Evolutionary conservation across 805 yeast genomes (phyloP), one percentile per base, ranked within the genome.

Genomic region (Candida verbasci): DNA sequence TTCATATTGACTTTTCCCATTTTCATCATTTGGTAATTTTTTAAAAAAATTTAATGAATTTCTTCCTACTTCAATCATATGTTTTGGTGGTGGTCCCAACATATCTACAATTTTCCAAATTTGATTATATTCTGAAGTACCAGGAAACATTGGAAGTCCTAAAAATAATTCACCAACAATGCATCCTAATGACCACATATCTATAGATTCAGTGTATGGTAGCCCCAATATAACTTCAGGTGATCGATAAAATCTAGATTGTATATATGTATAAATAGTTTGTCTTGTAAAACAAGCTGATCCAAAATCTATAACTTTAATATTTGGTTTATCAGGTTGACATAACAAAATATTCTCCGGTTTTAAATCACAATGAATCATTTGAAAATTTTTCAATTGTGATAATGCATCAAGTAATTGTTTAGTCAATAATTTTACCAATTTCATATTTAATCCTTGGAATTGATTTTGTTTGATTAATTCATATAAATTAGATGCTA

Each of bases 21-120:
- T 48, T 1, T 52, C 44, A 6, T 47, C 47, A 17, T 38, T 34
- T 26, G 46, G 42, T 2, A 48, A 26, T 44, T 74, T 75, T 39
- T 74, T 74, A 60, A 84, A 71, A 48, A 83, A 93, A 47, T 80
- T 77, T 31, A 70, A 61, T 1, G 95, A 72, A 56, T 82, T 87
- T 46, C 86, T 82, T 18, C 97, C 98, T 79, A 86, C 87, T 45
- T 91, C 97, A 46, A 91, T 70, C 98, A 93, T 93, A 86, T 96
- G 95, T 17, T 82, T 65, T 9, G 96, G 97, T 17, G 98, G 98
- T 44, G 68, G 58, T 0, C 95, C 96, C 41, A 91, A 58, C 68
- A 88, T 83, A 29, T 82, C 82, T 3, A 82, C 77, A 25, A 93
- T 88, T 47, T 96, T 79, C 43, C 78, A 70, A 29, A 94, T 64